These are phyloP conservation scores for Ophiorrhiza pumila DNA, from an alignment of 257 asterid genomes.

Conservation along the genomic window DNA sequence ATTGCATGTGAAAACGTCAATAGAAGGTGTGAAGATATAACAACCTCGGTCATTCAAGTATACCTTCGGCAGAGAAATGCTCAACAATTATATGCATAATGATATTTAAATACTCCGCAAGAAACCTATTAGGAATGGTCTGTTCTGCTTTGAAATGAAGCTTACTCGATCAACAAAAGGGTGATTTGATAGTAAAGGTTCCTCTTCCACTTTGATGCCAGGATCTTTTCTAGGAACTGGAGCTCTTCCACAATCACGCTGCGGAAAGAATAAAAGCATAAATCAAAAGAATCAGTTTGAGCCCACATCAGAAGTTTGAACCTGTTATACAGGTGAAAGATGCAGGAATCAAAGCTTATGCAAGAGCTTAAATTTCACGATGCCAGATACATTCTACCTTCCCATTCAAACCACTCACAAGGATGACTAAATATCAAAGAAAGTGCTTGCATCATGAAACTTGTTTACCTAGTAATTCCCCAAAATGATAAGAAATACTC, in stretches of 20 bases:
- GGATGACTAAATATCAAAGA: not conserved
- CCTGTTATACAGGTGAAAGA: not conserved
- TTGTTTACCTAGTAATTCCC: not conserved
- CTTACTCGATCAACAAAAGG: constrained; percentile 88
- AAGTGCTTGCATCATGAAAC: not conserved
- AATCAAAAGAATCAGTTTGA: constrained; percentile 15
- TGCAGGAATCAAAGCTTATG: not conserved
- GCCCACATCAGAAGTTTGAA: not conserved
- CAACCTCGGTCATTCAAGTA: not conserved
- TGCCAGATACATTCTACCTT: not conserved
- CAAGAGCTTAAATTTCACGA: not conserved
- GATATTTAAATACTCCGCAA: not conserved
- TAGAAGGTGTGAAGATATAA: not conserved
- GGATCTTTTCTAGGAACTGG: constrained; percentile 91
- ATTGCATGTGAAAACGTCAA: not conserved
- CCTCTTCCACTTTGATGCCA: constrained; percentile 80
- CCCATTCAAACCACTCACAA: not conserved
- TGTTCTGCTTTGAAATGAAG: constrained; percentile 9
- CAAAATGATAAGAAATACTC: not conserved
- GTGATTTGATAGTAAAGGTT: constrained; percentile 84
- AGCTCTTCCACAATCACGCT: constrained; percentile 94
- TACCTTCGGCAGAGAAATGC: not conserved
- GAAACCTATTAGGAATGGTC: not conserved
- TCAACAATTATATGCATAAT: not conserved
- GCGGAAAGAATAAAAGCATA: constrained; percentile 23